Base-by-base conservation (phyloP, 345 rosid genomes). In the Excoecaria agallocha region DNA sequence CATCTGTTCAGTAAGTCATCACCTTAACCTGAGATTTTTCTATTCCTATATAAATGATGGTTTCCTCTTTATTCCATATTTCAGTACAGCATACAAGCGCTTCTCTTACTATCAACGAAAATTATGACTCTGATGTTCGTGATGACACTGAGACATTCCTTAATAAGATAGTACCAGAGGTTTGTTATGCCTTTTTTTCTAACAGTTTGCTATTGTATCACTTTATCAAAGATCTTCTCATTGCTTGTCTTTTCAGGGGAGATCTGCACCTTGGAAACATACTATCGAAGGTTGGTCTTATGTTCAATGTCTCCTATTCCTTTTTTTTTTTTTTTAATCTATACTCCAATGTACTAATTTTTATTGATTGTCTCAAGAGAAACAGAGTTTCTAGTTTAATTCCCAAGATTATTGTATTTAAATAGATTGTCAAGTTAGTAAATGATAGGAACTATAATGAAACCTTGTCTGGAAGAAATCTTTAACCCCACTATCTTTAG, bases 11-110 rank as follows among this genome's bases (percentile, higher is more conserved):
- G 98, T 92, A 76, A 89, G 91, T 66, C n/a, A 2, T 2, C 56
- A n/a, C 30, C 16, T 17, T 46, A 37, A 8, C 22, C 74, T 37
- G 19, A 16, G 52, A 13, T 7, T 43, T 35, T 43, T 17, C 37
- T 43, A 5, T 6, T 39, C 49, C 13, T 5, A 12, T 7, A 46
- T 19, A n/a, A 66, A 45, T 68, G 58, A 49, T 37, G 6, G 43
- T 43, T 43, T 51, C 48, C 10, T 43, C 48, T 43, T 43, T 19
- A 41, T 54, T 56, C 37, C 1, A 10, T 16, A 43, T 74, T 67
- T 39, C 78, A 92, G 97, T 94, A 81, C 98, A 92, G 56, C 98
- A 94, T 79, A 91, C 95, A 24, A 94, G 98, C 71, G 98, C 97
- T 74, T 94, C 98, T 60, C 89, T 94, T 67, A 94, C 97, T 3